Base-by-base conservation (phyloP, 2,329 filamentous ascomycete species). In the Colletotrichum sp. region DNA sequence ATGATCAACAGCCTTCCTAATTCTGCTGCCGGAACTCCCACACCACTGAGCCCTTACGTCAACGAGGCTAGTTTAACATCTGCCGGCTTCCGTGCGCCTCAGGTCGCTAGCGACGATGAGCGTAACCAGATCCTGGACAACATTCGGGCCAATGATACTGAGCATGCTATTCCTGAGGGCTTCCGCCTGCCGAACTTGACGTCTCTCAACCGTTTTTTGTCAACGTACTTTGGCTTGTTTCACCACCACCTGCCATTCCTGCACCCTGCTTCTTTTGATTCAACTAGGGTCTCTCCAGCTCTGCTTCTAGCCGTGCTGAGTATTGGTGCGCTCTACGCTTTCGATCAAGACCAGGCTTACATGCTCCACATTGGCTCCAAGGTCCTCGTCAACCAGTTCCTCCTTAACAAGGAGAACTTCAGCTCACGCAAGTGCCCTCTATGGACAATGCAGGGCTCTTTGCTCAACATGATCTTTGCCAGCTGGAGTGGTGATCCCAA, bases 401-500 rank as follows among this genome's bases (percentile, higher is more conserved):
- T 99, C 78, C 96, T 98, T 86, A 98, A 98, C 88, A 98, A 98
- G 89, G 96, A 98, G 85, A 98, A 98, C 86, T 99, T 99, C 85
- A 98, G 96, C 88, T 99, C 97, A 10, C 93, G 96, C 80, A 99
- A 98, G 85, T 99, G 96, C 81, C 97, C 97, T 6, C 87, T 99
- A 16, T 99, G 97, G 96, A 97, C 96, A 64, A 99, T 99, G 95
- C 97, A 99, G 84, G 95, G 95, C 84, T 98, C 96, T 5, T 88
- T 99, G 70, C 89, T 99, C 75, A 99, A 99, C 89, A 99, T 99
- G 97, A 93, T 98, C 79, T 99, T 99, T 84, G 96, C 97, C 71
- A 99, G 96, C 89, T 99, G 97, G 97, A 99, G 97, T 84, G 97
- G 97, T 81, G 97, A 99, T 82, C 94, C 97, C 44, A 99, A 98